Percentiles rank a stretch among this genome's conserved stretches.
These are phyloP conservation scores for Boechera retrofracta DNA, from an alignment of 345 rosid genomes.

Conservation along the genomic window DNA sequence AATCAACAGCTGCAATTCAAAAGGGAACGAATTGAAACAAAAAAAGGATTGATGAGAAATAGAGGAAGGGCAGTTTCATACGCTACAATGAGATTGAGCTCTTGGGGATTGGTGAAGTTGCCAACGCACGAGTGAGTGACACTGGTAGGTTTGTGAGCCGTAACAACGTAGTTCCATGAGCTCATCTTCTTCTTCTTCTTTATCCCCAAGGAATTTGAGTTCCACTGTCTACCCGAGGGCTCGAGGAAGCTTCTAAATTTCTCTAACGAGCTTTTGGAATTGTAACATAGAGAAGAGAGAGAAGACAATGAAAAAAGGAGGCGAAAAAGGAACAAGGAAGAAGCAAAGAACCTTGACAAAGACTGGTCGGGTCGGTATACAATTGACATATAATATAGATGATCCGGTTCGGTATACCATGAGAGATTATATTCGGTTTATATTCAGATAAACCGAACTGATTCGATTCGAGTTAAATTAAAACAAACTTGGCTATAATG, in stretches of 20 bases:
- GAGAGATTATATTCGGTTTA: not conserved
- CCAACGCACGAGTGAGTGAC: slow-evolving; percentile 98
- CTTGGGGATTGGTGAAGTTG: slow-evolving; percentile 92
- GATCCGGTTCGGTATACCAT: slow-evolving; percentile 7
- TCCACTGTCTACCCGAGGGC: slow-evolving; percentile 2
- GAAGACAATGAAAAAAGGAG: slow-evolving; percentile 8
- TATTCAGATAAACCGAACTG: not conserved
- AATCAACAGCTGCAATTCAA: slow-evolving; percentile 17
- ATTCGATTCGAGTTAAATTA: not conserved
- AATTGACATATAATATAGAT: not conserved
- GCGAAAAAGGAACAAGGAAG: slow-evolving; percentile 25
- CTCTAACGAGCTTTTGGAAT: slow-evolving; percentile 17
- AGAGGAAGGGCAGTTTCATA: slow-evolving; percentile 37
- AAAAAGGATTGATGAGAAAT: not conserved
- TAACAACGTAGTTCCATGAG: slow-evolving; percentile 62
- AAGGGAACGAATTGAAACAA: not conserved
- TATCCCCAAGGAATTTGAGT: not conserved
- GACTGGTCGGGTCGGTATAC: slow-evolving; percentile 8
- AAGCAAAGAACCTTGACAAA: slow-evolving; percentile 7
- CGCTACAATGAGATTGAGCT: slow-evolving; percentile 97
- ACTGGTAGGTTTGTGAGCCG: slow-evolving; percentile 82
- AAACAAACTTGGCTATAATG: not conserved
- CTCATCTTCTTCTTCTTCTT: slow-evolving; percentile 45
- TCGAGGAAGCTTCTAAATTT: slow-evolving; percentile 31
- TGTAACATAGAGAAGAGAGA: not conserved